Evolutionary conservation across 768 basidiomycete genomes (phyloP).

Genomic region (Lanmaoa pseudosensibilis): DNA sequence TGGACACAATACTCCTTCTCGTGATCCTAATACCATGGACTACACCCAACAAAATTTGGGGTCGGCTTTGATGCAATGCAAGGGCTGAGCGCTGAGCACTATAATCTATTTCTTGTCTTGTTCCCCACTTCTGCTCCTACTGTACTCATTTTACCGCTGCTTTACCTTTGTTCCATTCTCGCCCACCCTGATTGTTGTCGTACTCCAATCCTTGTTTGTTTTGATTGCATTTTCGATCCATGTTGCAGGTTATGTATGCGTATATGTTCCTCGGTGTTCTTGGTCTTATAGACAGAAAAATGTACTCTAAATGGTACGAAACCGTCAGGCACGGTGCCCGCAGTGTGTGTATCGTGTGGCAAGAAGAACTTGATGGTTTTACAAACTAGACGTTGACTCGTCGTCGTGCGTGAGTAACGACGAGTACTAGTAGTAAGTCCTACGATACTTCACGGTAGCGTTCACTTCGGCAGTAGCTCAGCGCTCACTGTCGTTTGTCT

Average conservation of each 20-base stretch:
- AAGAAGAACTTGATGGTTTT: background rate
- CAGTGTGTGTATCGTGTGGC: background rate
- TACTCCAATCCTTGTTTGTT: background rate
- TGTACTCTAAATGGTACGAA: background rate
- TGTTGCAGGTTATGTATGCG: slow-evolving; percentile 19
- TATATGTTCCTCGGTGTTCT: slow-evolving; percentile 1
- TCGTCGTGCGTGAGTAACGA: no score
- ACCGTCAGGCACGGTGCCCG: background rate
- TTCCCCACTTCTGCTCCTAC: background rate
- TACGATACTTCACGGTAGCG: background rate
- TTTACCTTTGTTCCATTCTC: background rate
- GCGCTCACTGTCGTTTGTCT: no score
- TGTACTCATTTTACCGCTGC: slow-evolving; percentile 1
- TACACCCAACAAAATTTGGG: slow-evolving; percentile 30
- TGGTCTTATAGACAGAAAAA: slow-evolving; percentile 6
- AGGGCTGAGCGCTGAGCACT: slow-evolving; percentile 15
- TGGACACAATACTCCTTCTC: slow-evolving; percentile 46
- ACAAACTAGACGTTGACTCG: background rate
- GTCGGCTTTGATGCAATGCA: slow-evolving; percentile 25
- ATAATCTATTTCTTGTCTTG: slow-evolving; percentile 2
- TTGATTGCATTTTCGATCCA: slow-evolving; percentile 14
- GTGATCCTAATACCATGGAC: slow-evolving; percentile 26
- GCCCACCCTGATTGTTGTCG: slow-evolving; percentile 3
- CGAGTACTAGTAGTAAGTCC: background rate
- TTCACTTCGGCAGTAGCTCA: background rate